Evolutionary conservation across 306 rosid genomes (phyloP).

Genomic region (Parietaria judaica): DNA sequence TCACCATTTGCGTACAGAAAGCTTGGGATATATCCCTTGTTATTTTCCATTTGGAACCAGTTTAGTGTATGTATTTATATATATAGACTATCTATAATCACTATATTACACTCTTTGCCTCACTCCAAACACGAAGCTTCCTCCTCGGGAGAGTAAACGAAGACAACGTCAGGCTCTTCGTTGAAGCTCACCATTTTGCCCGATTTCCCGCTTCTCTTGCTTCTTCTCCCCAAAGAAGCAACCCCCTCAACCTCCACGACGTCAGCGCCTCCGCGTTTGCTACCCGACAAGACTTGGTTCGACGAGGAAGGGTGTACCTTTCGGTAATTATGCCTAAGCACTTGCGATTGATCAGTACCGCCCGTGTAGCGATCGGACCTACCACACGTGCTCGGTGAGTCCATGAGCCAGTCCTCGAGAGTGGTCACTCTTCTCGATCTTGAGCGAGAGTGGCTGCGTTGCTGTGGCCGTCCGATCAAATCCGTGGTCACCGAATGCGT

Average conservation of each 20-base stretch:
- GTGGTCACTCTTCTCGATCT: conserved; percentile 8
- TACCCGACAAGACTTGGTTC: no score
- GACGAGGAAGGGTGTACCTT: conserved; percentile 24
- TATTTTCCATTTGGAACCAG: no score
- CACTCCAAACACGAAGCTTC: neutral
- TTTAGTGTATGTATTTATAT: no score
- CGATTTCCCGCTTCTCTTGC: conserved; percentile 17
- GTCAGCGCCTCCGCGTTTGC: no score
- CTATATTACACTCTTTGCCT: no score
- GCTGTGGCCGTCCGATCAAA: conserved; percentile 13
- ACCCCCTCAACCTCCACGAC: neutral
- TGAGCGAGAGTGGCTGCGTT: neutral
- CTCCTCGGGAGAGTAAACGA: conserved; percentile 26
- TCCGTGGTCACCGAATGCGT: neutral
- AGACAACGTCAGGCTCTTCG: conserved; percentile 29
- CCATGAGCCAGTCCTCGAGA: conserved; percentile 16
- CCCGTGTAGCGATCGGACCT: conserved; percentile 1
- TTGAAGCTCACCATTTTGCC: conserved; percentile 31
- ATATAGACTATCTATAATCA: no score
- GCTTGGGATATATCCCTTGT: no score
- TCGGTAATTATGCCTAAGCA: neutral
- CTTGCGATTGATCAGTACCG: conserved; percentile 12
- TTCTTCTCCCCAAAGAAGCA: conserved; percentile 1
- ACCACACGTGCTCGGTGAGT: conserved; percentile 13
- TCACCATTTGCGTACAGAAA: no score